Percentiles rank a stretch among this genome's conserved stretches.
Evolutionary conservation across 1,284 basidiomycete genomes (phyloP).

Genomic region (Trichosporon sp.): DNA sequence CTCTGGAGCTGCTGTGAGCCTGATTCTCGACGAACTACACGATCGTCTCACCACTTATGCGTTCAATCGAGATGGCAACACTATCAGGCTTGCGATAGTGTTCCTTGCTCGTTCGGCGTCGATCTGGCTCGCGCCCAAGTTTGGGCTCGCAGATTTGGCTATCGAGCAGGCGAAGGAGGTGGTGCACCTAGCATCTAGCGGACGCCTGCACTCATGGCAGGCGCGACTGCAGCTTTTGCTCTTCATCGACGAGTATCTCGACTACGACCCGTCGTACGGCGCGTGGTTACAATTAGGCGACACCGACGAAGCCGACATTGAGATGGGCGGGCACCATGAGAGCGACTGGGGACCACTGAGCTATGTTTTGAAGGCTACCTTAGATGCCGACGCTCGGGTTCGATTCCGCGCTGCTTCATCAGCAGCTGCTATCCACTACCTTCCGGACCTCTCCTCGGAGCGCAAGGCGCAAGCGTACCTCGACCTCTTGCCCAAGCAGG

Average conservation of each 20-base stretch:
- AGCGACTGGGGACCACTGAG: constrained; percentile 36
- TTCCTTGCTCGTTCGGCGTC: constrained; percentile 68
- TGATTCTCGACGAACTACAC: constrained; percentile 63
- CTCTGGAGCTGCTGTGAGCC: constrained; percentile 60
- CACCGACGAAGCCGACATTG: constrained; percentile 38
- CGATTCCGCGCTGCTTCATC: constrained; percentile 73
- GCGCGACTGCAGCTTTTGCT: constrained; percentile 67
- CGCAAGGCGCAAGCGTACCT: constrained; percentile 39
- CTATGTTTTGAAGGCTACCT: constrained; percentile 63
- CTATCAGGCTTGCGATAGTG: constrained; percentile 64
- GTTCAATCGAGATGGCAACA: constrained; percentile 63
- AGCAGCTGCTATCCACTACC: constrained; percentile 59
- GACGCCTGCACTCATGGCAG: constrained; percentile 66
- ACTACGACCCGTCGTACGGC: constrained; percentile 60
- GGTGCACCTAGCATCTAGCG: constrained; percentile 57
- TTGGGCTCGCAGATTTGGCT: constrained; percentile 60
- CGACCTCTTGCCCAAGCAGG: constrained; percentile 30
- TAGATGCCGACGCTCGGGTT: constrained; percentile 81
- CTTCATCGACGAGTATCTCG: constrained; percentile 70
- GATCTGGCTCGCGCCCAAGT: constrained; percentile 64
- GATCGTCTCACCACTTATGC: constrained; percentile 64
- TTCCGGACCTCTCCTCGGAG: constrained; percentile 33
- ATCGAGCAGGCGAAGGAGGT: constrained; percentile 64
- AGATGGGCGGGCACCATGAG: constrained; percentile 32
- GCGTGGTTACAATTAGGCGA: constrained; percentile 40